Evolutionary conservation across 345 rosid genomes (phyloP).

Genomic region (Bruguiera gymnorhiza): DNA sequence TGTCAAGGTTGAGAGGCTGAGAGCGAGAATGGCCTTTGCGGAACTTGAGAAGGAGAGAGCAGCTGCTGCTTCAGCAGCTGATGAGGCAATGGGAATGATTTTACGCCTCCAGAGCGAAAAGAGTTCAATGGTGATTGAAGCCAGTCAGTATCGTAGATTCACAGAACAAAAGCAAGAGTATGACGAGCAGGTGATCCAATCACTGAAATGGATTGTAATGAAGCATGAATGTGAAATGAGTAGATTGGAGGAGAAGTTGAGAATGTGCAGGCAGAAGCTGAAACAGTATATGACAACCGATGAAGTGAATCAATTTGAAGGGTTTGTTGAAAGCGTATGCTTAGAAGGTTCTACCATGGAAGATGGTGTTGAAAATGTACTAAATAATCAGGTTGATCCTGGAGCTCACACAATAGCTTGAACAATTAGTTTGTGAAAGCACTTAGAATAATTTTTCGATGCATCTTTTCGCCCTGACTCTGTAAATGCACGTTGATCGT

Average conservation of each 20-base stretch:
- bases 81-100: conserved; percentile 88
- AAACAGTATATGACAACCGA: conserved; percentile 16
- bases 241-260: conserved; percentile 36
- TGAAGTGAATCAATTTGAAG: conserved; percentile 26
- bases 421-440: no score
- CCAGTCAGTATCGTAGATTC: conserved; percentile 50
- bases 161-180: conserved; percentile 57
- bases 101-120: conserved; percentile 70
- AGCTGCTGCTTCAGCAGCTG: conserved; percentile 67
- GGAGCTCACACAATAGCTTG: no score
- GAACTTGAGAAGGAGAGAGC: conserved; percentile 77
- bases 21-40: conserved; percentile 33
- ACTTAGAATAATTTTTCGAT: no score
- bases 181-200: conserved; percentile 57
- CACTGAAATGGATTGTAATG: conserved; percentile 49
- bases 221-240: conserved; percentile 42
- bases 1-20: conserved; percentile 55
- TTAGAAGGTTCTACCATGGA: conserved; percentile 16
- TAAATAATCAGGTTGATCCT: conserved; percentile 18
- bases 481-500: no score
- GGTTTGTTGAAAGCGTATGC: conserved; percentile 14
- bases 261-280: conserved; percentile 26
- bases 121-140: conserved; percentile 50
- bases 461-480: no score
- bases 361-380: conserved; percentile 14